These are phyloP conservation scores for Leccinum rimulosum DNA, from an alignment of 768 basidiomycete genomes.

Conservation along the genomic window DNA sequence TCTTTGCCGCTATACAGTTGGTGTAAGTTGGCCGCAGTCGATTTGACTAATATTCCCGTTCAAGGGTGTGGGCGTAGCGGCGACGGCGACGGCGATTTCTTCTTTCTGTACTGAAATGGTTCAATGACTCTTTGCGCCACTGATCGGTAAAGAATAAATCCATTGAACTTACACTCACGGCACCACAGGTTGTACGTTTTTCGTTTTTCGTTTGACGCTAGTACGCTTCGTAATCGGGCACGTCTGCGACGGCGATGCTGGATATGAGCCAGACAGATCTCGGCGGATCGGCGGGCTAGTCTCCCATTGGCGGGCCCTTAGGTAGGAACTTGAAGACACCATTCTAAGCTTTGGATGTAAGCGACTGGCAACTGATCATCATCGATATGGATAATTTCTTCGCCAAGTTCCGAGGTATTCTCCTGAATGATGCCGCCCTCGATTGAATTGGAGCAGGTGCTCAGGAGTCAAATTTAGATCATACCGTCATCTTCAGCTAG, in stretches of 20 bases:
- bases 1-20: not conserved
- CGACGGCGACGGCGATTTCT: not conserved
- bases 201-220: not conserved
- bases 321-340: not conserved
- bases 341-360: not conserved
- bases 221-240: not conserved
- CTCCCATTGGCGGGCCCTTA: not conserved
- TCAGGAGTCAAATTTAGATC: not conserved
- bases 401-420: not conserved
- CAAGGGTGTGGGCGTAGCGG: not conserved
- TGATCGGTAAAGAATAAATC: constrained; percentile 5
- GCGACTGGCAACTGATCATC: not conserved
- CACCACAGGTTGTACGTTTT: not conserved
- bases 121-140: constrained; percentile 3
- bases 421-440: not conserved
- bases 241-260: constrained; percentile 4
- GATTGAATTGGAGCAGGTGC: not conserved
- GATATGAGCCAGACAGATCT: not conserved
- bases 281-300: not conserved
- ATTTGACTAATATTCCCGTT: constrained; percentile 4
- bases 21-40: not conserved
- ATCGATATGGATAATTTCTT: not conserved
- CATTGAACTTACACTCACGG: constrained; percentile 1
- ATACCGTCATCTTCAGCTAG: not conserved
- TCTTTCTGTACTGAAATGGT: not conserved